Evolutionary conservation across 169 alveolate species (phyloP), one percentile per base, ranked within the genome.

Genomic region (Amoebophrya sp.): DNA sequence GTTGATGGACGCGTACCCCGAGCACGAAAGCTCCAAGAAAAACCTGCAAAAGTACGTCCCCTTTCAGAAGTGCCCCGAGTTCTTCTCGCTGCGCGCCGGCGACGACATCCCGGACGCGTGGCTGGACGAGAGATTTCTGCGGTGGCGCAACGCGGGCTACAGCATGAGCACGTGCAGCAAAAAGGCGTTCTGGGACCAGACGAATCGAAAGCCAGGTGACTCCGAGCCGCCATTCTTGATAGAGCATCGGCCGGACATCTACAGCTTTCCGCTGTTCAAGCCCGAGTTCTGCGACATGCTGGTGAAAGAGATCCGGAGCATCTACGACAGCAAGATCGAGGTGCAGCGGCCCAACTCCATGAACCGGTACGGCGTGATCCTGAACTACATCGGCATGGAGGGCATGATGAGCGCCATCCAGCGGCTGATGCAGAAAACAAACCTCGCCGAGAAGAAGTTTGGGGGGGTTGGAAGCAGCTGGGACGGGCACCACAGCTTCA

Each of bases 191-290:
- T 4, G 26, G 78, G 4, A 2, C 23, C 5, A 10, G 5, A 2
- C 23, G 34, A 1, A 16, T n/a, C 26, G 23, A n/a, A 7, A n/a
- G 5, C 0, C 0, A 4, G 26, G 29, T n/a, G 34, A n/a, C 23
- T 10, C 7, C 78, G 34, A 58, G 34, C 39, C 78, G 23, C 34
- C 4, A n/a, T 7, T n/a, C n/a, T n/a, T n/a, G n/a, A n/a, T n/a
- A n/a, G n/a, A n/a, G n/a, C n/a, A n/a, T n/a, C n/a, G n/a, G n/a
- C 78, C 78, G 78, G 78, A 58, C 78, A 58, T 58, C 34, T 58
- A 58, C 23, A 7, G 29, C 34, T 58, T 58, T 58, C 78, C 78
- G 78, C 7, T 58, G 78, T 58, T 58, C 23, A 58, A 13, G 29
- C 7, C 23, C 34, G 78, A 58, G 23, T 58, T 58, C 78, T 58